Conservation (phyloP, 352 stramenopile genomes). For the Phytophthora capsici region DNA sequence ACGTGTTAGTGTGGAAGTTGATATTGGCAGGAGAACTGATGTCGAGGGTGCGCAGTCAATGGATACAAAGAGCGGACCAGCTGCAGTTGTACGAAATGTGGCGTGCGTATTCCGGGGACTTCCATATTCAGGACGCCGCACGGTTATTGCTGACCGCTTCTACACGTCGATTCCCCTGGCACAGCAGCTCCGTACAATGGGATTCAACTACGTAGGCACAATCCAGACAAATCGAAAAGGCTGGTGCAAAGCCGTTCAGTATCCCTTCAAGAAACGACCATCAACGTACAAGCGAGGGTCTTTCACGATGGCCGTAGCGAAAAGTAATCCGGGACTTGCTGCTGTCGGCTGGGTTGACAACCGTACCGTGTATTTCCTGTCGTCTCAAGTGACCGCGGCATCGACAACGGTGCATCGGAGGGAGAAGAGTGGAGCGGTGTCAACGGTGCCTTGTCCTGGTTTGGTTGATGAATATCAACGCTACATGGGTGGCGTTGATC, state of each 20-base stretch:
- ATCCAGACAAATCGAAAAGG: conserved; percentile 10
- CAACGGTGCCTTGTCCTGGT: neutral
- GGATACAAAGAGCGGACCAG: neutral
- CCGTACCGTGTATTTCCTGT: conserved; percentile 3
- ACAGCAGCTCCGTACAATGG: conserved; percentile 8
- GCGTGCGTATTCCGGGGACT: conserved; percentile 3
- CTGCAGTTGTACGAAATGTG: neutral
- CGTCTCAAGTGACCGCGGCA: neutral
- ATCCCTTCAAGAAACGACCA: conserved; percentile 8
- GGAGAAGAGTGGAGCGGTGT: neutral
- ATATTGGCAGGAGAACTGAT: conserved; percentile 2
- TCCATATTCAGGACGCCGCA: neutral
- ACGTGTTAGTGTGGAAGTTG: too few relatives aligned
- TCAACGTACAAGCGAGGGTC: neutral
- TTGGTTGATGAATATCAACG: conserved; percentile 7
- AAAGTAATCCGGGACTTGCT: too few relatives aligned
- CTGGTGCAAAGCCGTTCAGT: conserved; percentile 8
- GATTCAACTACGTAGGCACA: conserved; percentile 8
- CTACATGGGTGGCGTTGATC: too few relatives aligned
- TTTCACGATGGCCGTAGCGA: conserved; percentile 6
- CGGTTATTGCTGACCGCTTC: neutral
- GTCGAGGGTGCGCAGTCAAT: neutral
- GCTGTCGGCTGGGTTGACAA: conserved; percentile 12
- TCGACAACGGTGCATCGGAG: neutral
- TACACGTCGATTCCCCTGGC: too few relatives aligned